A percentile compares a stretch with the other conserved stretches of the same genome.
phyloP scores from a whole-genome alignment of 192 early-diverging fungal genomes.

The Coemansia sp. region DNA sequence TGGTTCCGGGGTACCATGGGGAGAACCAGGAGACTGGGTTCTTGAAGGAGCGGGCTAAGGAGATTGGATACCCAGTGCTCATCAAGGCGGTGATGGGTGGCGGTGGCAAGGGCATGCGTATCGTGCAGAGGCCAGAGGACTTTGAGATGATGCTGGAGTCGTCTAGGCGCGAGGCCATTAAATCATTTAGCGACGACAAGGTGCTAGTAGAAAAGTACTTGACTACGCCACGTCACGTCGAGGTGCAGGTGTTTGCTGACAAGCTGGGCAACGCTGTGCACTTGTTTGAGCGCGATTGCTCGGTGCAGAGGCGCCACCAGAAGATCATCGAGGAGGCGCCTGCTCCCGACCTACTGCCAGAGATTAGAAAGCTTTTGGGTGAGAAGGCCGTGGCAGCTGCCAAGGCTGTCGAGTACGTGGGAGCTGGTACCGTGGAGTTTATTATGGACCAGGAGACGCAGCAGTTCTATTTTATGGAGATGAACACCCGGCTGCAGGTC shows the following conservation, averaged over 20 bases:
- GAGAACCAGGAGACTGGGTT: constrained; percentile 70
- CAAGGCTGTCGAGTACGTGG: constrained; percentile 69
- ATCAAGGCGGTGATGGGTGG: constrained; percentile 80
- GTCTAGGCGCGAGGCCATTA: constrained; percentile 74
- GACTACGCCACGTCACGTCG: constrained; percentile 75
- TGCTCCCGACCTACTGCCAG: constrained; percentile 62
- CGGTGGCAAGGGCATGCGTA: constrained; percentile 82
- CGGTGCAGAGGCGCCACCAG: constrained; percentile 79
- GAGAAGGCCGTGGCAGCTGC: constrained; percentile 72
- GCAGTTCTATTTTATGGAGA: constrained; percentile 80
- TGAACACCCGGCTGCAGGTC: constrained; percentile 80
- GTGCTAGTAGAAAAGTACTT: constrained; percentile 92
- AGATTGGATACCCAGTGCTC: constrained; percentile 78
- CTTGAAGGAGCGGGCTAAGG: constrained; percentile 65
- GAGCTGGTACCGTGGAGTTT: constrained; percentile 79
- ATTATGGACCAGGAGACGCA: constrained; percentile 62
- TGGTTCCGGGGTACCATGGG: constrained; percentile 85
- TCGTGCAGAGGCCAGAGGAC: constrained; percentile 65
- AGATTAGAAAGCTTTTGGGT: constrained; percentile 69
- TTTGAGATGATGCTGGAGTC: constrained; percentile 74
- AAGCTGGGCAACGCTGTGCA: constrained; percentile 72
- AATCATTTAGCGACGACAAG: constrained; percentile 85
- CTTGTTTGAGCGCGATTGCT: constrained; percentile 88
- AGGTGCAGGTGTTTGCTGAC: constrained; percentile 73
- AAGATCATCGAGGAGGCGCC: constrained; percentile 86